A percentile compares a stretch with the other conserved stretches of the same genome.
Conservation (phyloP, 371 early-diverging fungal species). For the Chytridium lagenaria region DNA sequence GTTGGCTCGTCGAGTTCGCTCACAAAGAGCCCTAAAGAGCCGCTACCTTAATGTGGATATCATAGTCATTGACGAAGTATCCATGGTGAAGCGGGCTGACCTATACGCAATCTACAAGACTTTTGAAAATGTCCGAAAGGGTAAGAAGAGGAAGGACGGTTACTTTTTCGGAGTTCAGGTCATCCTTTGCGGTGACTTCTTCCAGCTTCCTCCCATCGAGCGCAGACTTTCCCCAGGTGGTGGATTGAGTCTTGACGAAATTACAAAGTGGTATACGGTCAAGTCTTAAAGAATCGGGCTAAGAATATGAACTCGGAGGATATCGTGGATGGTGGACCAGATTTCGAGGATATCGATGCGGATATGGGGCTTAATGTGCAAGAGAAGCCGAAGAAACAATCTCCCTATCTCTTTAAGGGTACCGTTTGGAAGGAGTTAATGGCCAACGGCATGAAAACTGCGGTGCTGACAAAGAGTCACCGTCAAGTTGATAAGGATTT, state of each 20-base stretch:
- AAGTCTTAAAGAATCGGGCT: too few species aligned
- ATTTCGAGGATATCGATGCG: too few species aligned
- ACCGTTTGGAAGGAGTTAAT: slow-evolving; percentile 41
- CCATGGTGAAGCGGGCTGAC: slow-evolving; percentile 57
- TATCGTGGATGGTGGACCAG: too few species aligned
- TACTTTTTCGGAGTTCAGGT: slow-evolving; percentile 67
- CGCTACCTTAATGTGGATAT: slow-evolving; percentile 50
- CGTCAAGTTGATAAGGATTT: slow-evolving; percentile 56
- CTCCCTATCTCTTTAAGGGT: slow-evolving; percentile 49
- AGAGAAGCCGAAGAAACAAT: neutral
- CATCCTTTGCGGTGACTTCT: slow-evolving; percentile 66
- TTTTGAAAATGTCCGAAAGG: slow-evolving; percentile 22
- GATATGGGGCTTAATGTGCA: too few species aligned
- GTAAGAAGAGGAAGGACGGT: slow-evolving; percentile 44
- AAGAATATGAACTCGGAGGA: too few species aligned
- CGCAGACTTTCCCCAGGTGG: neutral
- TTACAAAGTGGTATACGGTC: neutral
- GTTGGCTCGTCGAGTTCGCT: neutral
- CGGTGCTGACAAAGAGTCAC: slow-evolving; percentile 46
- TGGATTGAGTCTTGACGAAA: neutral
- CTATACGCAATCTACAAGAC: slow-evolving; percentile 43
- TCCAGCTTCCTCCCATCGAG: slow-evolving; percentile 65
- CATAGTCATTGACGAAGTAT: slow-evolving; percentile 64
- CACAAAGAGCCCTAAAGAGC: neutral
- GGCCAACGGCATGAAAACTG: slow-evolving; percentile 34